Conservation (phyloP, 140 eudicot species). For the Ambrosia hybrid region DNA sequence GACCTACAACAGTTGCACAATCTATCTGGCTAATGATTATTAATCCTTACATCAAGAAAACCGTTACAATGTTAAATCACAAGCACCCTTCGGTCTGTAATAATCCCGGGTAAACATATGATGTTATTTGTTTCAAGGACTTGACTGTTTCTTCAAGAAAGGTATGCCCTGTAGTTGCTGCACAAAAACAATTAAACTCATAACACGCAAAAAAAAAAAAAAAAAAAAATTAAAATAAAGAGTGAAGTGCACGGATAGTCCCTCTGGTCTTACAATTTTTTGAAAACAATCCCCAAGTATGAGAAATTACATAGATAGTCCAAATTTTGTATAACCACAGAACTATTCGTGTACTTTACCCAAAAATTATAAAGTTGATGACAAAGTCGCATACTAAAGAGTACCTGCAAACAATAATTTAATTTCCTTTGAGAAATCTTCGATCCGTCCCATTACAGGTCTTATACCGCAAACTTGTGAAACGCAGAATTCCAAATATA, state of each 20-base stretch:
- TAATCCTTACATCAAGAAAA: neutral
- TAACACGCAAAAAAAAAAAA: neutral
- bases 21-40: neutral
- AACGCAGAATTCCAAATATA: constrained; percentile 85
- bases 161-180: constrained; percentile 67
- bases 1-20: neutral
- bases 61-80: constrained; percentile 23
- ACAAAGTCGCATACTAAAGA: neutral
- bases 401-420: constrained; percentile 66
- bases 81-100: constrained; percentile 53
- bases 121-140: constrained; percentile 68
- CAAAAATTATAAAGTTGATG: neutral
- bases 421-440: constrained; percentile 78
- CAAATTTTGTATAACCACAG: too few relatives aligned
- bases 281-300: too few relatives aligned
- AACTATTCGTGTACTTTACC: too few relatives aligned
- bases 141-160: constrained; percentile 60
- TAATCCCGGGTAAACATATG: constrained; percentile 75
- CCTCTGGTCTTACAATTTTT: too few relatives aligned
- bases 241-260: too few relatives aligned
- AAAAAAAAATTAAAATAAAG: too few relatives aligned
- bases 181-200: constrained; percentile 15
- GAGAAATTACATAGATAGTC: too few relatives aligned
- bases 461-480: constrained; percentile 89
- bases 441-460: constrained; percentile 82